Percentiles rank a stretch among this genome's conserved stretches.
Conservation (phyloP, 495 filamentous ascomycete genomes). For the Penicillium goetzii region DNA sequence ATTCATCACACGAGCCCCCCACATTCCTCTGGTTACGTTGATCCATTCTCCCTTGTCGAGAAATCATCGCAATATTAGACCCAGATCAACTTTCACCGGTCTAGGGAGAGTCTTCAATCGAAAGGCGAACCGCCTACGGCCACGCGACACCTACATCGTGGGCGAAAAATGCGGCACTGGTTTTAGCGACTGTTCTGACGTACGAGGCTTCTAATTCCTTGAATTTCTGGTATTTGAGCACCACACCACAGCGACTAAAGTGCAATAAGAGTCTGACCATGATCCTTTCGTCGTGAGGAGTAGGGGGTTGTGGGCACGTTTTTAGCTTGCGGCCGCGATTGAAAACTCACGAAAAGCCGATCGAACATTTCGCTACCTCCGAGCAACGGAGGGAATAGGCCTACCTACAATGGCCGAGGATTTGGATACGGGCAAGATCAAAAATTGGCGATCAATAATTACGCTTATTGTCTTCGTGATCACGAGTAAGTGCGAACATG, state of each 20-base stretch:
- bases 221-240: background rate
- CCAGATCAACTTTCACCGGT: background rate
- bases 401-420: constrained; percentile 44
- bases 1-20: background rate
- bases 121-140: background rate
- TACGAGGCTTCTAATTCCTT: background rate
- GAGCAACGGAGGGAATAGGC: background rate
- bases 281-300: background rate
- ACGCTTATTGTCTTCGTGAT: constrained; percentile 65
- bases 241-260: background rate
- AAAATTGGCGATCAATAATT: constrained; percentile 62
- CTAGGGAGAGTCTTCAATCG: background rate
- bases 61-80: background rate
- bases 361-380: background rate
- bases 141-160: background rate
- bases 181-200: background rate
- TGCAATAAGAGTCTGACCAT: background rate
- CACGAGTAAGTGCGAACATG: constrained; percentile 54
- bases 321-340: background rate
- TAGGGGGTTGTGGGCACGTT: background rate
- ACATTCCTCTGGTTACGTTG: background rate
- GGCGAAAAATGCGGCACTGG: background rate
- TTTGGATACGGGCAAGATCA: constrained; percentile 56
- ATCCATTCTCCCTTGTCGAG: background rate
- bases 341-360: background rate